phyloP scores from a whole-genome alignment of 768 basidiomycete species.

The Trametes elegans region DNA sequence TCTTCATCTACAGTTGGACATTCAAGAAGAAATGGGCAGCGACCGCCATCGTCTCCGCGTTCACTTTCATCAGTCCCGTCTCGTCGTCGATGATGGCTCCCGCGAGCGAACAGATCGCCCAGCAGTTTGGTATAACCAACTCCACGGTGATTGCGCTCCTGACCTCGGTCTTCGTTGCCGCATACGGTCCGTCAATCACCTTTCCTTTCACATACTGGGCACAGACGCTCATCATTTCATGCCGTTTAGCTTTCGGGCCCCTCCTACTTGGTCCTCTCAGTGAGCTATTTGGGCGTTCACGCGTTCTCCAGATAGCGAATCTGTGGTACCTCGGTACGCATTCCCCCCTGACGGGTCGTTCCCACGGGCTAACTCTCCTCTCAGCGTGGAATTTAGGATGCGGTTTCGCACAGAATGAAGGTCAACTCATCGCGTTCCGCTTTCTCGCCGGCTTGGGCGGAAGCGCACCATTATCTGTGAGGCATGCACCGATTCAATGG shows the following conservation, averaged over 20 bases:
- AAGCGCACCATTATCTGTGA: slow-evolving; percentile 35
- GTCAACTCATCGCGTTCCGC: slow-evolving; percentile 37
- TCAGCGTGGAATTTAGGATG: slow-evolving; percentile 54
- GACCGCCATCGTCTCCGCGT: slow-evolving; percentile 60
- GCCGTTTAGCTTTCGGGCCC: slow-evolving; percentile 45
- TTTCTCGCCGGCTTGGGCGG: slow-evolving; percentile 40
- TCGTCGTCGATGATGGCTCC: slow-evolving; percentile 76
- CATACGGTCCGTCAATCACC: slow-evolving; percentile 45
- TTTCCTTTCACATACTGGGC: not conserved
- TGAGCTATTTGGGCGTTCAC: slow-evolving; percentile 66
- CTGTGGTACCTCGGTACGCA: slow-evolving; percentile 56
- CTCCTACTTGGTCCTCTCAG: slow-evolving; percentile 56
- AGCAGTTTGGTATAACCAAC: slow-evolving; percentile 53
- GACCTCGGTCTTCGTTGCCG: slow-evolving; percentile 55
- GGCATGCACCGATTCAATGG: not conserved
- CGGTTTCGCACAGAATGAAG: slow-evolving; percentile 27
- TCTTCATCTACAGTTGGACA: slow-evolving; percentile 45
- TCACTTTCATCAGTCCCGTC: slow-evolving; percentile 66
- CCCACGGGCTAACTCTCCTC: not conserved
- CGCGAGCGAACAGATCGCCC: slow-evolving; percentile 48
- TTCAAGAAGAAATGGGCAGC: slow-evolving; percentile 61
- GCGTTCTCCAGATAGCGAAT: slow-evolving; percentile 59
- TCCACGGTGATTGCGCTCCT: slow-evolving; percentile 50
- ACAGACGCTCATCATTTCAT: not conserved
- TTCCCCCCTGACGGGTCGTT: not conserved